Evolutionary conservation across 2,329 filamentous ascomycete genomes (phyloP), one percentile per base, ranked within the genome.

Genomic region (Orbilia brochopaga): DNA sequence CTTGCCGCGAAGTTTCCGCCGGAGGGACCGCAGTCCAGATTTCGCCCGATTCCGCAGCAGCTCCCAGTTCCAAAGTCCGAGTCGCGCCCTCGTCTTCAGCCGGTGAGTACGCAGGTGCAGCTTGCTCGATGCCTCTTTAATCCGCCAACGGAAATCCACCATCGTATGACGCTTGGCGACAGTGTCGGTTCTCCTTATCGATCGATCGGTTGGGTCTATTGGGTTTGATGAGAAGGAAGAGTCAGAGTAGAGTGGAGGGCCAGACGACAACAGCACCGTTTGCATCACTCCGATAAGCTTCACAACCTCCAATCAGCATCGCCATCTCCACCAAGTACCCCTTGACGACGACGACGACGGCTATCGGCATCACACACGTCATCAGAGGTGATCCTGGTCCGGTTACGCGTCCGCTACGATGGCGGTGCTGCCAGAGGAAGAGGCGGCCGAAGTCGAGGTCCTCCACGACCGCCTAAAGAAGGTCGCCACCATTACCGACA

Each of bases 401-500:
- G 44, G 52, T 51, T 8, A 55, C 21, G 19, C 27, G 19, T 24
- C 19, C 32, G 7, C 65, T 46, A 27, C 50, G 19, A 70, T 70
- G 66, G 66, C 66, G 53, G 55, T 70, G 37, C 66, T 70, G 17
- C 66, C 59, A 5, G 87, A 89, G 76, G 87, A 89, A 78, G 87
- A 89, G 80, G 86, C 87, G 50, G 87, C 87, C 51, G 87, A 89
- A 79, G 87, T 90, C 61, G 87, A 90, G 75, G 87, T 89, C 30
- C 82, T 90, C 53, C 88, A 88, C 76, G 89, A 87, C 60, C 83
- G 87, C 42, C 86, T 97, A 73, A 91, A 95, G 76, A 97, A 96
- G 84, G 95, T 95, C 76, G 89, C 92, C 70, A 87, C 91, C 78
- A 85, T 97, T 79, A 96, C 92, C 32, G 96, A 94, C 82, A 96